Evolutionary conservation across 2,329 filamentous ascomycete species (phyloP), one percentile per base, ranked within the genome.

Genomic region (Colletotrichum simmondsii): DNA sequence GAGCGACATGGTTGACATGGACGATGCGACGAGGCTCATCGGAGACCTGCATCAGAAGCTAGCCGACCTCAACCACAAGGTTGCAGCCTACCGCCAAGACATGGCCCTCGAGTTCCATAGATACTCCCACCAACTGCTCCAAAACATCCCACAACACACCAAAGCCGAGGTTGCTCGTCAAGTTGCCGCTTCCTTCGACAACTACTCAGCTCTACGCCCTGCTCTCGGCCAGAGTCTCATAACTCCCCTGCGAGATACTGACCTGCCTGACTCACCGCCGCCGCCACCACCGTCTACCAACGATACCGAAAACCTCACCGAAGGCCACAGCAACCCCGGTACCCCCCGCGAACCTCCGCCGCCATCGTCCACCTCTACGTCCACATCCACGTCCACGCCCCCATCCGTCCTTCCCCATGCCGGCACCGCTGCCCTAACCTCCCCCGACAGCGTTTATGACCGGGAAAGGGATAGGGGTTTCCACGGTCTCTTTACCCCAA

Each of bases 401-500:
- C 46, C 62, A 61, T 64, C 59, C 58, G 68, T 57, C 57, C 56
- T 59, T 28, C 52, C 69, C 54, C 46, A 72, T 72, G 68, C 68
- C 69, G 64, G 58, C 19, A 72, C 65, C 66, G 61, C 59, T 59
- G 56, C 58, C 58, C 59, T 68, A 59, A 68, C 54, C 69, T 71
- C 69, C 54, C 52, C 75, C 52, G 70, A 75, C 68, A 73, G 75
- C 19, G 69, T 52, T 64, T 65, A 76, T 74, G 74, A 74, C 63
- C 87, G 87, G 81, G 87, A 88, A 71, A 87, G 88, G 72, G 89
- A 92, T 75, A 82, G 83, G 77, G 90, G 92, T 76, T 88, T 92
- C 75, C 87, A 87, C 75, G 90, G 90, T 73, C 81, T 92, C 72
- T 92, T 92, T 78, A 92, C 88, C 46, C 91, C 90, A 32, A 87